These are phyloP conservation scores for Xylaria sp. DNA, from an alignment of 2,329 filamentous ascomycete genomes.

Conservation along the genomic window DNA sequence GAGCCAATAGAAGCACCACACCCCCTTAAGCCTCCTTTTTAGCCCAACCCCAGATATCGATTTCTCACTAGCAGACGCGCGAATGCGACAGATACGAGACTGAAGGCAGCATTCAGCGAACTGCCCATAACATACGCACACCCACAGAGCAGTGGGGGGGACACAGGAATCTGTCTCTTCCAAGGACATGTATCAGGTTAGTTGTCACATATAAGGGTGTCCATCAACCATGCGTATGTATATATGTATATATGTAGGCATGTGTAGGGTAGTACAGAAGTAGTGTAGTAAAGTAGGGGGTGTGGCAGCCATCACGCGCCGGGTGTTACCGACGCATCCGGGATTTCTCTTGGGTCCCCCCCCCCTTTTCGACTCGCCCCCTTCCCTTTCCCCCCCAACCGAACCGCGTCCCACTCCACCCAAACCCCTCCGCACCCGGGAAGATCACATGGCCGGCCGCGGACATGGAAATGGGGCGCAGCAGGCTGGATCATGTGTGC, in stretches of 20 bases:
- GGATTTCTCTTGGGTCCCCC: no score
- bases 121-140: not conserved
- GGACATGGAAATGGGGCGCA: constrained; percentile 30
- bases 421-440: constrained; percentile 27
- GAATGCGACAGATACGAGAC: not conserved
- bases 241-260: not conserved
- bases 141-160: not conserved
- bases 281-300: not conserved
- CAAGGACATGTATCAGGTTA: not conserved
- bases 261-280: not conserved
- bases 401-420: constrained; percentile 31
- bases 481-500: constrained; percentile 29
- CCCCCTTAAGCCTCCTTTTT: not conserved
- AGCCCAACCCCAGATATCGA: constrained; percentile 1
- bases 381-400: constrained; percentile 17
- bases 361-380: not conserved
- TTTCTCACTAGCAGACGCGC: not conserved
- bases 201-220: not conserved
- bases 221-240: not conserved
- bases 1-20: not conserved
- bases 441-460: constrained; percentile 36
- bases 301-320: constrained; percentile 33
- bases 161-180: not conserved
- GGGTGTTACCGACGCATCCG: constrained; percentile 37
- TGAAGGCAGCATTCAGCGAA: not conserved